Evolutionary conservation across 83 land plant genomes (phyloP), one percentile per base, ranked within the genome.

Genomic region (Thuja plicata): DNA sequence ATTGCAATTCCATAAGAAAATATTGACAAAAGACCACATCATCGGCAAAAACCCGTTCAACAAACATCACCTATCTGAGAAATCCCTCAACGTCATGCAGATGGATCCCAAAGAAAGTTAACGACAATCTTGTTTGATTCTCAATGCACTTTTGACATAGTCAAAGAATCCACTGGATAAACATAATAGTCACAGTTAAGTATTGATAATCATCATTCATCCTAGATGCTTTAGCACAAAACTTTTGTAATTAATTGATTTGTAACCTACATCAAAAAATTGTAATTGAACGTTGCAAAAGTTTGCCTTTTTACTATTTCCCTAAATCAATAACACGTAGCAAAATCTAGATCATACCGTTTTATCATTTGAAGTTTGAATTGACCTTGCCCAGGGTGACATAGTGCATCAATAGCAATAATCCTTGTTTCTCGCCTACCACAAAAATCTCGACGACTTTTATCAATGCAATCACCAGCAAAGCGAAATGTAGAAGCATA

Each of bases 371-470:
- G 79, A 74, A 81, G 79, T 86, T 52, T 88, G 90, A 92, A 98
- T 78, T 98, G 99, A 77, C 87, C 88, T 84, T 87, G 89, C 74
- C 98, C 91, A 60, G 96, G 95, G 48, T 85, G 27, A 84, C 89
- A 89, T 40, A 98, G 92, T 62, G 99, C 99, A 94, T 98, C 99
- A 81, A 98, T 96, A 15, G 99, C 99, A 32, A 95, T 82, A 27
- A 98, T 95, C 83, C 91, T 90, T 86, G 97, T 97, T 87, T 92
- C 90, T 73, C 94, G 88, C 83, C 98, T 95, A 81, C 95, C 95
- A 87, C 91, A 35, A 27, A 90, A 71, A 89, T 97, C 99, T 30
- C 90, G 74, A n/a, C 87, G 87, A 46, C 84, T 94, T 27, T 80
- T 88, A 84, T 97, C 98, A 87, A 79, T 54, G 90, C 90, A 91